Evolutionary conservation across 345 rosid species (phyloP), one percentile per base, ranked within the genome.

Genomic region (Salix suchowensis): DNA sequence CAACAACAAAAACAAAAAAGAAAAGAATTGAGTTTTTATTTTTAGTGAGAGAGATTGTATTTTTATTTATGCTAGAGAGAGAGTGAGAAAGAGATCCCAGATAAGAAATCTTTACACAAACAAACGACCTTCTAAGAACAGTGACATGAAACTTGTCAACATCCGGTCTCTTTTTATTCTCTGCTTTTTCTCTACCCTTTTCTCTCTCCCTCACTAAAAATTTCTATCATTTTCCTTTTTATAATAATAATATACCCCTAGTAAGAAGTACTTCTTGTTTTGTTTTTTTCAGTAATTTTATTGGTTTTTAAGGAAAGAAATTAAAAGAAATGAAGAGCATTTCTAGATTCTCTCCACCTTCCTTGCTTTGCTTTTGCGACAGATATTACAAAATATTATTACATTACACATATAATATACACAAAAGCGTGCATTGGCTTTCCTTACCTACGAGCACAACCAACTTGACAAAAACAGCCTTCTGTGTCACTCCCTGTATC

Each of bases 121-220:
- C 91, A 85, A 88, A 89, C 86, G 94, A 89, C 88, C 90, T 91
- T 91, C 90, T 84, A 83, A 81, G 88, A 92, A 91, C 91, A 91
- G 88, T 88, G 92, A 91, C 97, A 89, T 87, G 90, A 91, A 90
- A 91, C 89, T 91, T 92, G 98, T 92, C 98, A 90, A 95, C 92
- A 91, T 87, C 90, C 90, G 91, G 96, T 92, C 94, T 90, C 89
- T 85, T 91, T 90, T 87, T 88, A 91, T 94, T 94, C 94, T 89
- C 87, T 90, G 88, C 88, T 85, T 88, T 87, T 80, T 87, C 67
- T 44, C 68, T 23, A 58, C 68, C 80, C 52, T 82, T 80, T 26
- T 67, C 72, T 73, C 80, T 76, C 80, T 76, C 78, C 68, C 81
- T 39, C 76, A 36, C 83, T 21, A 39, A 10, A 5, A 58, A 71